phyloP scores from a whole-genome alignment of 2,329 filamentous ascomycete genomes.

The Helotiales sp. region DNA sequence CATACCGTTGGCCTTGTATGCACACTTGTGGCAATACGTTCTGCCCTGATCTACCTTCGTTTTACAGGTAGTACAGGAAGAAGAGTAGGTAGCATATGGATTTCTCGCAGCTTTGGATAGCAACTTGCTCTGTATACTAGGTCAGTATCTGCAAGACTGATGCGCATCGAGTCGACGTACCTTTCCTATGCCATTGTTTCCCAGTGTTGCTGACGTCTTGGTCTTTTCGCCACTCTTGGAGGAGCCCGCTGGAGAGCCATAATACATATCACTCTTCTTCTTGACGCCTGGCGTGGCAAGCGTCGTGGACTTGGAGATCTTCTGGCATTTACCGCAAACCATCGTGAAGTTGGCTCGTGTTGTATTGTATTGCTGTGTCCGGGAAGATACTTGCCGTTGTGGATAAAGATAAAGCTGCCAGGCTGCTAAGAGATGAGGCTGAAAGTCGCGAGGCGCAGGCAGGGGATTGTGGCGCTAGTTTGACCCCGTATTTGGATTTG shows the following conservation, averaged over 20 bases:
- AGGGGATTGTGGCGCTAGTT: constrained; percentile 12
- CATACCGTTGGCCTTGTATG: constrained; percentile 65
- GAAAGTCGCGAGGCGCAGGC: neutral
- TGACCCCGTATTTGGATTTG: constrained; percentile 1
- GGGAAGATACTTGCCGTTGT: too few species aligned
- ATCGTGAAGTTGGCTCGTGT: constrained; percentile 46
- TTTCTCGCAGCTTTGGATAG: constrained; percentile 69
- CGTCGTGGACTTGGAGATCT: constrained; percentile 62
- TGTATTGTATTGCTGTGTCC: constrained; percentile 16
- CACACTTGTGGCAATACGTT: constrained; percentile 65
- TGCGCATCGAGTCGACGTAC: constrained; percentile 43
- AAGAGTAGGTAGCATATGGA: constrained; percentile 67
- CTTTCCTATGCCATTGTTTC: constrained; percentile 64
- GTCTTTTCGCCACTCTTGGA: constrained; percentile 49
- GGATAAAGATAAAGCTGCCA: constrained; percentile 1
- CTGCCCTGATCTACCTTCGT: constrained; percentile 66
- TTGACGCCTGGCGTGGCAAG: constrained; percentile 69
- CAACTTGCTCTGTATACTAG: constrained; percentile 60
- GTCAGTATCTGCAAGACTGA: neutral
- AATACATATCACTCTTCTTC: constrained; percentile 70
- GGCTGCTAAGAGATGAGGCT: constrained; percentile 13
- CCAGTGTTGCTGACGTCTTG: constrained; percentile 58
- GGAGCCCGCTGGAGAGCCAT: constrained; percentile 55
- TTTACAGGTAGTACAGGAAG: constrained; percentile 65
- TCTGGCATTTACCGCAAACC: constrained; percentile 70